Evolutionary conservation across 495 filamentous ascomycete species (phyloP), one percentile per base, ranked within the genome.

Genomic region (Aspergillus bertholletiae): DNA sequence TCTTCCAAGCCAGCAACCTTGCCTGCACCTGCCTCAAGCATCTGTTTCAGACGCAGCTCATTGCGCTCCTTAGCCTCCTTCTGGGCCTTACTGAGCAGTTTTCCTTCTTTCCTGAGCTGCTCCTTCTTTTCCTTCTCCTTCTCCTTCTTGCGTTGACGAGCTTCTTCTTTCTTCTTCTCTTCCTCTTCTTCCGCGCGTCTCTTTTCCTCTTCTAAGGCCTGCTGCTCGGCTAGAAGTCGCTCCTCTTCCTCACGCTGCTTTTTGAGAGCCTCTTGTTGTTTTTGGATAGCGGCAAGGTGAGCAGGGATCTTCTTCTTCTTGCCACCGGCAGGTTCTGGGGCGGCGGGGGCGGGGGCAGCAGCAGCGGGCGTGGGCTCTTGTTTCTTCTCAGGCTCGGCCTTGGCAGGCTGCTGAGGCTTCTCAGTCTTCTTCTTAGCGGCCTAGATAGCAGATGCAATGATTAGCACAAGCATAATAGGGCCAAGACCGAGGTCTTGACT

Each of bases 71-170:
- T 88, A 55, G 87, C 87, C 62, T 96, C 91, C 63, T 85, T 89
- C 71, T 99, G 92, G 26, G 93, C 90, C 70, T 96, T 94, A 58
- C 92, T 96, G 56, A 96, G 77, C 61, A 91, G 92, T 67, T 96
- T 97, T 63, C 95, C 95, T 71, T 96, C 92, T 67, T 84, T 92
- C 76, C 94, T 94, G 15, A 96, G 82, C 72, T 96, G 89, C 63
- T 99, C 95, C 57, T 96, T 91, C 76, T 83, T 93, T 71, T 96
- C 88, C 71, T 88, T 95, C 68, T 99, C 95, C 71, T 88, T 96
- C 67, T 96, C 90, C 78, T 96, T 97, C 80, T 88, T 96, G 46
- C 80, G 73, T 12, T 85, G 84, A 60, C 85, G 87, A 26, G 80
- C 80, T 64, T 92, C 90, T 55, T 89, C 90, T 63, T 76, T 84